phyloP scores from a whole-genome alignment of 805 yeast genomes.

The Ogataea trehalophila region DNA sequence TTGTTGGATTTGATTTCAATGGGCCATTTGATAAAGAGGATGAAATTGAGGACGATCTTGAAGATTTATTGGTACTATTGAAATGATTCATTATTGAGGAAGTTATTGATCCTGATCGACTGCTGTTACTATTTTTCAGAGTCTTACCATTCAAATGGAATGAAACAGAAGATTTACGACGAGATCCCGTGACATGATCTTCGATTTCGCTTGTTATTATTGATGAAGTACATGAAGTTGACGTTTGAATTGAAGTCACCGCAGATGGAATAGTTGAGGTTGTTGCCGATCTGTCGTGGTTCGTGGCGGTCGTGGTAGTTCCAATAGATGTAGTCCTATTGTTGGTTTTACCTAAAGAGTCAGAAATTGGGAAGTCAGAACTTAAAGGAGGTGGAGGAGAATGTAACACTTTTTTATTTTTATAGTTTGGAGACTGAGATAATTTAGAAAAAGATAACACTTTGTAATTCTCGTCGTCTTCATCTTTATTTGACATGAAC shows the following conservation, averaged over 20 bases:
- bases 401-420: slow-evolving; percentile 2
- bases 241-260: slow-evolving; percentile 5
- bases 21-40: too few species aligned
- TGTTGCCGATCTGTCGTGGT: background rate
- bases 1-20: background rate
- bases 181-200: slow-evolving; percentile 16
- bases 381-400: slow-evolving; percentile 1
- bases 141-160: slow-evolving; percentile 17
- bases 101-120: slow-evolving; percentile 21
- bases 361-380: background rate
- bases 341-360: background rate
- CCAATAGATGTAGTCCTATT: background rate
- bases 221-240: slow-evolving; percentile 10
- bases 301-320: background rate
- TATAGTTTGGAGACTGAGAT: slow-evolving; percentile 14
- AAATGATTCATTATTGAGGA: slow-evolving; percentile 4
- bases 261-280: slow-evolving; percentile 9
- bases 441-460: slow-evolving; percentile 9
- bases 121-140: slow-evolving; percentile 3
- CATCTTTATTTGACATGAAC: slow-evolving; percentile 15
- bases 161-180: slow-evolving; percentile 26
- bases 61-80: background rate
- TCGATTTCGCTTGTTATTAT: slow-evolving; percentile 23
- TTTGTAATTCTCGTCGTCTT: slow-evolving; percentile 7
- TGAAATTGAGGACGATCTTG: background rate